Evolutionary conservation across 768 basidiomycete species (phyloP), one percentile per base, ranked within the genome.

Genomic region (Termitomyces sp.): DNA sequence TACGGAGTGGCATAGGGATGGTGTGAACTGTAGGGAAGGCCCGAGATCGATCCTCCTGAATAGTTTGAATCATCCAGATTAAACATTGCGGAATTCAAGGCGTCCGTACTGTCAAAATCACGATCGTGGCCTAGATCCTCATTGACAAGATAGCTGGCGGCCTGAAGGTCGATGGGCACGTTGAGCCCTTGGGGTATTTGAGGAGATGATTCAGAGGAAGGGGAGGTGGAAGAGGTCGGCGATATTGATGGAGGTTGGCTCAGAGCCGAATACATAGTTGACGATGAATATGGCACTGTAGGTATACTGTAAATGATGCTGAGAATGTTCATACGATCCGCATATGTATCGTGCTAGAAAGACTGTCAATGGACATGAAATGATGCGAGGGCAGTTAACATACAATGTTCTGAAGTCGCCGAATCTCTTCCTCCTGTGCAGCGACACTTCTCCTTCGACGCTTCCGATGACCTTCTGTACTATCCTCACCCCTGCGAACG

Each of bases 251-350:
- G 22, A 58, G 65, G 59, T 45, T 65, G 65, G 32, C 69, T 65
- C 39, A 72, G 53, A 51, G 67, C 66, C 39, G 73, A 72, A 72
- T 84, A 84, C 54, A 80, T 68, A 7, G 84, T 80, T 16, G 84
- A 73, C 32, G 85, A 82, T 12, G 89, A 81, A 69, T 90, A 85
- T 22, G 89, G 88, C 48, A 86, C 82, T 48, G 89, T 82, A 28
- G 90, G 90, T 72, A 94, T 92, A 72, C 86, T 89, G 78, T 94
- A 94, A 64, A 94, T 93, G 65, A 92, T 81, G 67, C 90, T 91
- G 58, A 96, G 83, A 69, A 96, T 94, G 69, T 91, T 90, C 90
- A 96, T 94, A 55, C 94, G 86, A 74, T 96, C 92, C 61, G 91
- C 92, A 73, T 96, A 96, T 9, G 94, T 96, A 74, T 96, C 94